Evolutionary conservation across 1,139 yeast genomes (phyloP).

Genomic region (Taiozyma sp.): DNA sequence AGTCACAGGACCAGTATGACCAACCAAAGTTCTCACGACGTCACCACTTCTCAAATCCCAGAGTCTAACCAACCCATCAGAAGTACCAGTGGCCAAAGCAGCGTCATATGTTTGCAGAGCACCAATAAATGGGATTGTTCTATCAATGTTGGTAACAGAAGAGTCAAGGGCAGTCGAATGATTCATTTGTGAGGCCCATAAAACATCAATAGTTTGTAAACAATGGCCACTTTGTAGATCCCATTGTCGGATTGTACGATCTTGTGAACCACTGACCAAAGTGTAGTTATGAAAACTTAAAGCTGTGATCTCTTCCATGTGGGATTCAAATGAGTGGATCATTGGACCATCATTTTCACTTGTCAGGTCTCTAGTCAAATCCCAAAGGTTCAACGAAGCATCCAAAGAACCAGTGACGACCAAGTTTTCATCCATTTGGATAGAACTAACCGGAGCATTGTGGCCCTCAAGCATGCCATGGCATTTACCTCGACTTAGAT

Average conservation of each 20-base stretch:
- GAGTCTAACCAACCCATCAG: constrained; percentile 65
- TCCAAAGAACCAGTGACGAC: constrained; percentile 61
- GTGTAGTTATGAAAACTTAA: constrained; percentile 45
- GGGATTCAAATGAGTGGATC: constrained; percentile 50
- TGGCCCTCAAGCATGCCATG: constrained; percentile 48
- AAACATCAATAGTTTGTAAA: constrained; percentile 43
- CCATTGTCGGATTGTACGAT: constrained; percentile 77
- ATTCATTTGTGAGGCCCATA: constrained; percentile 41
- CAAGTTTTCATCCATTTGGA: constrained; percentile 47
- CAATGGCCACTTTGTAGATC: constrained; percentile 76
- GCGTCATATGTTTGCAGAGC: constrained; percentile 64
- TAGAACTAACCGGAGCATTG: constrained; percentile 47
- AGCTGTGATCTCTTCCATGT: constrained; percentile 59
- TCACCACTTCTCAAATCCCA: constrained; percentile 75
- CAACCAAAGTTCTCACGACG: constrained; percentile 57
- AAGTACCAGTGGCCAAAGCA: constrained; percentile 71
- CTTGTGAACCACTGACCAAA: constrained; percentile 89
- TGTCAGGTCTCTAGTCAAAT: constrained; percentile 29
- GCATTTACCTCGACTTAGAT: constrained; percentile 49
- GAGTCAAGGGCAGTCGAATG: constrained; percentile 12
- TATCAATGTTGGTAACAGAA: constrained; percentile 9
- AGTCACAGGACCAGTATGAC: constrained; percentile 69
- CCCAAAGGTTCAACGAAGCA: constrained; percentile 59
- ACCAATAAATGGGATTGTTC: constrained; percentile 39
- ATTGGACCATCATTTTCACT: constrained; percentile 29